Percentiles rank a stretch among this genome's conserved stretches.
These are phyloP conservation scores for Macadamia integrifolia DNA, from an alignment of 164 flowering plant genomes.

Conservation along the genomic window DNA sequence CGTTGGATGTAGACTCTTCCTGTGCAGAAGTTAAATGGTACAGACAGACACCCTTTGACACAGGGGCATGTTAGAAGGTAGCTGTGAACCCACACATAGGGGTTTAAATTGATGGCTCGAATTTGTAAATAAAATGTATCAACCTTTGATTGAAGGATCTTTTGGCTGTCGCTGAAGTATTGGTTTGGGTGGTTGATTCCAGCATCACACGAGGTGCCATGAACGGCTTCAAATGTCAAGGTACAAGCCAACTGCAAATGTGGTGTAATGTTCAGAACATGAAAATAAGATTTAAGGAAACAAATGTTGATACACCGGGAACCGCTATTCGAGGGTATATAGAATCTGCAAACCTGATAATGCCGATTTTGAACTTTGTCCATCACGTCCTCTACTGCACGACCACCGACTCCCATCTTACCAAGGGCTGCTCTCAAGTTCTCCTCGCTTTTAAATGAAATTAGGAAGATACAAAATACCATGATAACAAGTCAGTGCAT, in stretches of 20 bases:
- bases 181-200: slow-evolving; percentile 98
- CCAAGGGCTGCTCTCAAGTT: slow-evolving; percentile 80
- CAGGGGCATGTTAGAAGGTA: too few relatives aligned
- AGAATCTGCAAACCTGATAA: slow-evolving; percentile 62
- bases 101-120: too few relatives aligned
- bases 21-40: neutral
- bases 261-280: neutral
- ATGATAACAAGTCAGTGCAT: neutral
- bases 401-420: slow-evolving; percentile 66
- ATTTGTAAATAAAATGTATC: neutral
- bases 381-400: slow-evolving; percentile 61
- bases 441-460: slow-evolving; percentile 55
- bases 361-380: slow-evolving; percentile 76
- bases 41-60: too few relatives aligned
- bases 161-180: slow-evolving; percentile 84
- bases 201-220: slow-evolving; percentile 66
- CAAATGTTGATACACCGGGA: neutral
- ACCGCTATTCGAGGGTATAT: neutral
- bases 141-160: slow-evolving; percentile 56
- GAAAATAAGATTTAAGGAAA: neutral
- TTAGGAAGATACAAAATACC: neutral
- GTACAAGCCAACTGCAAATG: slow-evolving; percentile 89
- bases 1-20: neutral
- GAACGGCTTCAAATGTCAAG: slow-evolving; percentile 84
- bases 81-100: too few relatives aligned